phyloP scores from a whole-genome alignment of 2,329 filamentous ascomycete species.

The Fusarium vanettenii region DNA sequence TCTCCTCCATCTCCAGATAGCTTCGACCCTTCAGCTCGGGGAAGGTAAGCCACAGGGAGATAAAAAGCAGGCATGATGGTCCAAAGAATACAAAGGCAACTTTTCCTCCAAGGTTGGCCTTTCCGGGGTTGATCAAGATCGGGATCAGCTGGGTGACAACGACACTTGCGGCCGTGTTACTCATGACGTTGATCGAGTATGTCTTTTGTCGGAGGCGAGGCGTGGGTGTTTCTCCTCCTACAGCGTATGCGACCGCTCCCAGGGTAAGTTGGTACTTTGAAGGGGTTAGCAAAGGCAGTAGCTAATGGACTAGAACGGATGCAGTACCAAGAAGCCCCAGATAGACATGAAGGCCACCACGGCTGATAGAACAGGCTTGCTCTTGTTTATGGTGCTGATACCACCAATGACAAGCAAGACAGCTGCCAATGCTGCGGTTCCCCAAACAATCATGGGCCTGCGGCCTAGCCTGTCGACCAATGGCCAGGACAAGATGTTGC shows the following conservation, averaged over 20 bases:
- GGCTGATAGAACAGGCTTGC: conserved; percentile 28
- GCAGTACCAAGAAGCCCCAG: conserved; percentile 38
- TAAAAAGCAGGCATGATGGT: conserved; percentile 42
- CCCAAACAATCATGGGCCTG: not conserved
- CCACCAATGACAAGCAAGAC: conserved; percentile 45
- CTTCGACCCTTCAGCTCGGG: conserved; percentile 47
- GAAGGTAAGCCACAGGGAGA: conserved; percentile 50
- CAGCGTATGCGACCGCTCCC: conserved; percentile 44
- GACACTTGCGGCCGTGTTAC: conserved; percentile 43
- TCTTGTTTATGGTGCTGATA: conserved; percentile 41
- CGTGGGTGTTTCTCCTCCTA: conserved; percentile 45
- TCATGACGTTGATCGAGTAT: conserved; percentile 48
- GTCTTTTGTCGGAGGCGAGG: conserved; percentile 46
- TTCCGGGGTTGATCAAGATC: conserved; percentile 40
- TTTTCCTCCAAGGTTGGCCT: conserved; percentile 47
- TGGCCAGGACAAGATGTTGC: conserved; percentile 4
- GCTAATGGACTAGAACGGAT: conserved; percentile 20
- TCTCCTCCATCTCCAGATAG: conserved; percentile 27
- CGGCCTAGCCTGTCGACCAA: conserved; percentile 1
- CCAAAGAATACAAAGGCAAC: conserved; percentile 48
- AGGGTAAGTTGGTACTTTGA: conserved; percentile 30
- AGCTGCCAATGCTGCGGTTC: conserved; percentile 41
- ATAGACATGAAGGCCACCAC: conserved; percentile 44
- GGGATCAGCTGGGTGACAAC: conserved; percentile 45
- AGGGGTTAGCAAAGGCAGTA: not conserved